phyloP scores from a whole-genome alignment of 1,284 basidiomycete species.

The Ustilago lituana region DNA sequence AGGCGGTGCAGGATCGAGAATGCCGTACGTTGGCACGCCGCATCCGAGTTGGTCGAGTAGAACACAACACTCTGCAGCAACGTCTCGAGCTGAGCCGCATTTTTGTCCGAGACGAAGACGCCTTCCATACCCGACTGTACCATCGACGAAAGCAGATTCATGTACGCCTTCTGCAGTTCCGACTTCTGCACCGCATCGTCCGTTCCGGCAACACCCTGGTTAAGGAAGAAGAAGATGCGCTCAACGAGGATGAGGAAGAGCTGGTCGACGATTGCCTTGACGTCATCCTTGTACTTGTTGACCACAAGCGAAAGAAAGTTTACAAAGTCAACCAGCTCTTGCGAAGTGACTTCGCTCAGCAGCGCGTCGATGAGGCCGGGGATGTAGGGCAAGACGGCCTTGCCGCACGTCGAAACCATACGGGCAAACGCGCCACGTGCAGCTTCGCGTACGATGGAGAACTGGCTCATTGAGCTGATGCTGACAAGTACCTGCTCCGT shows the following conservation, averaged over 20 bases:
- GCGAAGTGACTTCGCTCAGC: conserved; percentile 87
- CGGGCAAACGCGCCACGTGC: conserved; percentile 85
- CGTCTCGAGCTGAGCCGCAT: conserved; percentile 80
- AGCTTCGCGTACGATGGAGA: conserved; percentile 89
- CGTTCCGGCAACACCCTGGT: conserved; percentile 85
- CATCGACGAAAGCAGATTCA: conserved; percentile 82
- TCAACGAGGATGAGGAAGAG: conserved; percentile 85
- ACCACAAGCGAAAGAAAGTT: conserved; percentile 90
- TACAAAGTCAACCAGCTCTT: conserved; percentile 94
- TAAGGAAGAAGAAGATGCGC: conserved; percentile 83
- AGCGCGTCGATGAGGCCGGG: conserved; percentile 87
- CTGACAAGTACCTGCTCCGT: conserved; percentile 89
- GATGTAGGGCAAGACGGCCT: conserved; percentile 78
- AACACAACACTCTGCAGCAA: conserved; percentile 75
- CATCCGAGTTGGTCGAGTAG: conserved; percentile 68
- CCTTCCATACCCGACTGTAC: conserved; percentile 79
- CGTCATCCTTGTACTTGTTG: conserved; percentile 87
- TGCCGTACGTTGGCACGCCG: conserved; percentile 78
- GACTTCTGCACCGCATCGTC: conserved; percentile 85
- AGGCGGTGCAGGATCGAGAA: conserved; percentile 79
- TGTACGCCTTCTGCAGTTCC: conserved; percentile 91
- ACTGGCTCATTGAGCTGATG: conserved; percentile 85
- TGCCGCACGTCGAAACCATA: conserved; percentile 87
- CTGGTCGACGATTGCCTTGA: conserved; percentile 87
- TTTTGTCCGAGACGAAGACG: conserved; percentile 86